Evolutionary conservation across 2,329 filamentous ascomycete species (phyloP).

Genomic region (Cytospora schulzeri): DNA sequence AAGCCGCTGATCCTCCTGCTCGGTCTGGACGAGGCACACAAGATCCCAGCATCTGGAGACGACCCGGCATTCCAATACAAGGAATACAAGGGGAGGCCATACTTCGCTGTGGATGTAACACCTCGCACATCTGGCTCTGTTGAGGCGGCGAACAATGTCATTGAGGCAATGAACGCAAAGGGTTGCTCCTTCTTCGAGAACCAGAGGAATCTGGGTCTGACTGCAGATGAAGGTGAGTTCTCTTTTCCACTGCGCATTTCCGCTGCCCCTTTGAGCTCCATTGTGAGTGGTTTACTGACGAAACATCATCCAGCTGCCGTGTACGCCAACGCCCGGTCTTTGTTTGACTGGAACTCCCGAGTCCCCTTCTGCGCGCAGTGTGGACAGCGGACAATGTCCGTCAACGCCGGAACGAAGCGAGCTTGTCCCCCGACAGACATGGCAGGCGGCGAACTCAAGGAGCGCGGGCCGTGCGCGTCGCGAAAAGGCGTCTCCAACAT

Average conservation of each 20-base stretch:
- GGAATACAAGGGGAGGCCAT: conserved; percentile 77
- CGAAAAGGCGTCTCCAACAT: conserved; percentile 87
- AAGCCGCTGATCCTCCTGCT: conserved; percentile 79
- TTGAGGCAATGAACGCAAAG: conserved; percentile 58
- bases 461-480: conserved; percentile 74
- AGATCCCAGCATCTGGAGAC: conserved; percentile 33
- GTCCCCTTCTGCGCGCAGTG: conserved; percentile 93
- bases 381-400: conserved; percentile 76
- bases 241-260: neutral
- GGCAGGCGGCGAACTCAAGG: conserved; percentile 47
- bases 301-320: conserved; percentile 67
- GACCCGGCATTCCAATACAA: conserved; percentile 59
- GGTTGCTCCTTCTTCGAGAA: conserved; percentile 70
- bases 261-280: neutral
- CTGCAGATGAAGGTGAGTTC: conserved; percentile 49
- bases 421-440: conserved; percentile 74
- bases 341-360: conserved; percentile 91
- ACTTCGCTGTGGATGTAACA: conserved; percentile 88
- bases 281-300: conserved; percentile 23
- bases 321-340: conserved; percentile 83
- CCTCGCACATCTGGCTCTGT: conserved; percentile 66
- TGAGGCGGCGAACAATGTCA: conserved; percentile 52
- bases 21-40: conserved; percentile 69
- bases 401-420: conserved; percentile 80
- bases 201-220: conserved; percentile 45